Evolutionary conservation across 164 flowering plant species (phyloP), one percentile per base, ranked within the genome.

Genomic region (Piper betle): DNA sequence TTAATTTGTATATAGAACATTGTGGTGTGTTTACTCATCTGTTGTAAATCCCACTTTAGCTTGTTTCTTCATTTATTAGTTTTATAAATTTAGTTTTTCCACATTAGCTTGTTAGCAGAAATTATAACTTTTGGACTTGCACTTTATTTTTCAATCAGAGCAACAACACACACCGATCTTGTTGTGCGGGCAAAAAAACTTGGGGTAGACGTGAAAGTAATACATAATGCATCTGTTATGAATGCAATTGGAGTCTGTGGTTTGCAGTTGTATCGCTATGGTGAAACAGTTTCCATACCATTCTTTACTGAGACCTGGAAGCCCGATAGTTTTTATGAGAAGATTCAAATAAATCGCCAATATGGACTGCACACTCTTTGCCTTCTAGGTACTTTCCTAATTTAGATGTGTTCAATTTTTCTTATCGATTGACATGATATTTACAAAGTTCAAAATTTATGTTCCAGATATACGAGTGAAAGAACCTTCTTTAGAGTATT

Each of bases 181-280:
- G 91, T 92, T 66, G 96, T 93, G 59, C 80, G 96, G 59, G 97
- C 98, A 3, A 90, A 84, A 75, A 82, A 74, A 58, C 52, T 86
- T 70, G 96, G 86, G 38, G 75, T 93, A 54, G 80, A 84, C 20
- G 96, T 93, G 55, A 78, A 82, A 72, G 89, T 85, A 59, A 77
- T 93, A 39, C 86, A 86, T 75, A 93, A 93, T 80, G 94, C 97
- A 37, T 90, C 99, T 5, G 90, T 93, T 33, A 87, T 93, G 90
- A 93, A 90, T 76, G 97, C 96, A 5, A 60, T 90, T 71, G 97
- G 98, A 58, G 77, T 87, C 52, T 93, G 99, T 73, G 99, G 99
- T 39, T 70, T 93, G 63, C 99, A 93, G 67, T 84, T 93, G 41
- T 93, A 90, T 59, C 95, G 83, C 48, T 93, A 84, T 75, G 99